These are phyloP conservation scores for Aspergillus uvarum DNA, from an alignment of 2,329 filamentous ascomycete species.

Conservation along the genomic window DNA sequence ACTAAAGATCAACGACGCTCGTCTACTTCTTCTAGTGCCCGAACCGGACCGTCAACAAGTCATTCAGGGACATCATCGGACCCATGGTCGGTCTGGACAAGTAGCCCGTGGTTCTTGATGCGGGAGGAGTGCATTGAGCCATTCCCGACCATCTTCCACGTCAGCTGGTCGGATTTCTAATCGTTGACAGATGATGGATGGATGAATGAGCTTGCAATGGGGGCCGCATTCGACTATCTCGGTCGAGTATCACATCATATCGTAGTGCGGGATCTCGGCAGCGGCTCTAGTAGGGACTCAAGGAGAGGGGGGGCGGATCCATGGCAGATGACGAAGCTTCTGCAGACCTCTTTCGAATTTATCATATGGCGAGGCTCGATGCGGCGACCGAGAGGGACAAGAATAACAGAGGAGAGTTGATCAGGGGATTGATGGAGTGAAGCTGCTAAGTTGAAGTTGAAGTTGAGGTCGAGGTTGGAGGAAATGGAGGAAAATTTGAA, in stretches of 20 bases:
- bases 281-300: conserved; percentile 1
- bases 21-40: conserved; percentile 14
- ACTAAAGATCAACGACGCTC: conserved; percentile 4
- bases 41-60: conserved; percentile 15
- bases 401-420: not conserved
- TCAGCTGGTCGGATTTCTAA: conserved; percentile 12
- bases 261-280: not conserved
- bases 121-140: not conserved
- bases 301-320: not conserved
- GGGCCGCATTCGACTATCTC: not conserved
- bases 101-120: conserved; percentile 2
- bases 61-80: conserved; percentile 1
- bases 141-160: not conserved
- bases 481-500: not conserved
- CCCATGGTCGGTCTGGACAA: conserved; percentile 12
- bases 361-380: conserved; percentile 9
- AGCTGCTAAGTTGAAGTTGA: conserved; percentile 1
- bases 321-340: conserved; percentile 15
- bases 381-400: not conserved
- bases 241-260: not conserved
- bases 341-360: conserved; percentile 3
- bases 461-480: conserved; percentile 8
- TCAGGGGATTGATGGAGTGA: not conserved
- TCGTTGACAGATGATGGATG: not conserved
- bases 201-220: not conserved